Base-by-base conservation (phyloP, 331 rosid species). In the Malus hybrid region DNA sequence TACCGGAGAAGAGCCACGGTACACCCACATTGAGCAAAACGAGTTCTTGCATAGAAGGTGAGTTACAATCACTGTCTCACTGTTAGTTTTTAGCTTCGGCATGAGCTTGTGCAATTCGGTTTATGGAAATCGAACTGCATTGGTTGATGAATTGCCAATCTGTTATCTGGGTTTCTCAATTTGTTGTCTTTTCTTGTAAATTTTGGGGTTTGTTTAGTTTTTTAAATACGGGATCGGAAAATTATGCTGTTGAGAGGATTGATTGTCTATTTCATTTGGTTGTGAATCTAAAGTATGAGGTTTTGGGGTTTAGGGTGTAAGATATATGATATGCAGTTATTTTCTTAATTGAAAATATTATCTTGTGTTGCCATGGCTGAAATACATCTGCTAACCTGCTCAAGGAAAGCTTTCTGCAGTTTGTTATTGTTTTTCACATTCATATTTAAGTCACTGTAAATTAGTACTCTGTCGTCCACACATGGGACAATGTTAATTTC, bases 11-110 rank as follows among this genome's bases (percentile, higher is more conserved):
- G 77, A 68, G 70, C 96, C 95, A 56, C 82, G 73, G 33, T 91
- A 83, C 85, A 84, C 80, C 42, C 87, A 93, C 76, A 81, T 92
- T 70, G 70, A 62, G 31, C 89, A 92, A 79, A 94, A 94, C 79
- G 99, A 91, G 6, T 90, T 94, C 83, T 86, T 64, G 13, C 73
- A 48, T 65, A 84, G 96, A 77, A 92, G 87, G 98, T 88, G 76
- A 77, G 88, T 15, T 14, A 8, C 57, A 20, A 31, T 73, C 14
- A 27, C 22, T 75, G 64, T 73, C 42, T 76, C 6, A 14, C 31
- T 27, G 33, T 19, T 59, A 39, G 13, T 20, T 70, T 56, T 39
- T 44, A 52, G 44, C 74, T 31, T 70, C 20, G 29, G 11, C 63
- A 70, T 31, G 61, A 31, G 16, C 0, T 31, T 60, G 5, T 71